Base-by-base conservation (phyloP, 345 rosid species). In the Reutealis trisperma region DNA sequence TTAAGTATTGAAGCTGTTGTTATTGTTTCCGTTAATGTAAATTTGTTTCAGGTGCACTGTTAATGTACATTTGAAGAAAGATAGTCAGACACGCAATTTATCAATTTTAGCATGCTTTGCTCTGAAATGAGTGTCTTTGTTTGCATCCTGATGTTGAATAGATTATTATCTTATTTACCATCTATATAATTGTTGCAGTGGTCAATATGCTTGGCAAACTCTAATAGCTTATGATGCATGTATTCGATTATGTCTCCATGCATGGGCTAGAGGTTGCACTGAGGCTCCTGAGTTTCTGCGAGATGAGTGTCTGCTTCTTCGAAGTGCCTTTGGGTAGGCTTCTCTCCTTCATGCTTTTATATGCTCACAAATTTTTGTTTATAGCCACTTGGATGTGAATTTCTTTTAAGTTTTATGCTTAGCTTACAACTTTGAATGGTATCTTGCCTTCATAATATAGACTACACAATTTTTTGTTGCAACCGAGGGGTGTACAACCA, bases 221-320 rank as follows among this genome's bases (percentile, higher is more conserved):
- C 86, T 95, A 61, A 78, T 95, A 76, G 88, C 99, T 52, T 92
- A 96, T 85, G 99, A 96, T 85, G 99, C 99, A 79, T 96, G 97
- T 73, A 88, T 93, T 71, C 93, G 99, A 42, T 80, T 93, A 59
- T 93, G 97, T 79, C 86, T 93, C 64, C 82, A 83, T 80, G 88
- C 91, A 44, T 96, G 98, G 99, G 94, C 96, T 70, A 88, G 82
- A 81, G 97, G 92, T 57, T 92, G 94, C 82, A 80, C 91, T 16
- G 97, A 93, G 85, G 99, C 99, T 84, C 96, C 98, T 73, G 94
- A 90, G 83, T 96, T 96, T 89, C 87, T 96, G 75, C 85, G 86
- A 49, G 93, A 96, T 73, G 98, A 93, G 83, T 96, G 99, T 75
- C 87, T 93, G 65, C 81, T 91, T 83, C 93, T 96, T 24, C 89